phyloP scores from a whole-genome alignment of 345 rosid species.

The Arabidopsis suecica region DNA sequence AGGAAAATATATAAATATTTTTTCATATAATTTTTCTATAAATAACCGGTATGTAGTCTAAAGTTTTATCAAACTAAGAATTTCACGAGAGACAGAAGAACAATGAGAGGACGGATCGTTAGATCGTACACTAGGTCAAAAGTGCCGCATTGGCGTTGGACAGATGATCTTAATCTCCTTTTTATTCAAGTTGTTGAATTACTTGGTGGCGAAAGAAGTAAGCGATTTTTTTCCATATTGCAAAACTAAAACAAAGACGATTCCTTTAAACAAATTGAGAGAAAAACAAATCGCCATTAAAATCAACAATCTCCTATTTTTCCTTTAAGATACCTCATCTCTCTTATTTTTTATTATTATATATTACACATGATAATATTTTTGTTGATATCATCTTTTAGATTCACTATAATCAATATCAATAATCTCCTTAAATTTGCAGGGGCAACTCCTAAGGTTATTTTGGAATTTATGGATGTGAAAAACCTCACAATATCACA shows the following conservation, averaged over 20 bases:
- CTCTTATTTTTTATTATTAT: not conserved
- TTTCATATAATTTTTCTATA: not conserved
- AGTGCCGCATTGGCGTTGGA: slow-evolving; percentile 66
- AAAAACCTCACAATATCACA: not conserved
- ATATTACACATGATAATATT: not conserved
- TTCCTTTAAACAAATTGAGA: not conserved
- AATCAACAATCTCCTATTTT: not conserved
- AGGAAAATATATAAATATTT: not conserved
- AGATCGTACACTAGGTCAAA: slow-evolving; percentile 61
- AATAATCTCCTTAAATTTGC: not conserved
- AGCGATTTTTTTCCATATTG: slow-evolving; percentile 14
- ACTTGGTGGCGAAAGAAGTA: slow-evolving; percentile 71
- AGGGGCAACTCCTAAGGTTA: not conserved
- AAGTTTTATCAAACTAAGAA: not conserved
- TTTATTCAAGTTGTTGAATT: slow-evolving; percentile 59
- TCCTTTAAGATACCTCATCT: too few relatives aligned
- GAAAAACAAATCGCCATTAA: not conserved
- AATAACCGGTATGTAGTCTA: not conserved
- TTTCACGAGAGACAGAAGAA: not conserved
- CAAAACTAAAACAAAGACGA: too few relatives aligned
- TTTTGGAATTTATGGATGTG: not conserved
- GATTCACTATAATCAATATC: not conserved
- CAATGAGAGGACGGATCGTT: not conserved
- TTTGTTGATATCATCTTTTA: not conserved
- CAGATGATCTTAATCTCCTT: slow-evolving; percentile 58